phyloP scores from a whole-genome alignment of 2,329 filamentous ascomycete genomes.

The Diaporthe citriasiana region DNA sequence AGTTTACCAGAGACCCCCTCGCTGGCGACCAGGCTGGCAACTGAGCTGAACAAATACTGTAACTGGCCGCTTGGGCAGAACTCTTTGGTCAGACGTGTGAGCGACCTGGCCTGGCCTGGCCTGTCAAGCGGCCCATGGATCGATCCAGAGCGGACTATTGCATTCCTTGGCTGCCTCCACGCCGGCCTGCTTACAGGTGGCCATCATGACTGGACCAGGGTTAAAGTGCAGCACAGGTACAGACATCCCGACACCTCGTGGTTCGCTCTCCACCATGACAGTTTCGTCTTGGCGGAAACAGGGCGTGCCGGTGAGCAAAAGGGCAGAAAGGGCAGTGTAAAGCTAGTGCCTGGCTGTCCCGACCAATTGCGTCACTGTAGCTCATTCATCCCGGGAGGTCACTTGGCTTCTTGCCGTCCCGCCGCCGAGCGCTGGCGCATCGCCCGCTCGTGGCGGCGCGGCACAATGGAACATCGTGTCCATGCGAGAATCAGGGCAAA shows the following conservation, averaged over 20 bases:
- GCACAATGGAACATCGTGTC: neutral
- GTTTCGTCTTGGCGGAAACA: constrained; percentile 31
- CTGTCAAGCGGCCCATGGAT: constrained; percentile 26
- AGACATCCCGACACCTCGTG: constrained; percentile 20
- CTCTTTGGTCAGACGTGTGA: constrained; percentile 6
- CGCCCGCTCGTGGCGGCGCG: neutral
- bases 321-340: constrained; percentile 11
- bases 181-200: constrained; percentile 37
- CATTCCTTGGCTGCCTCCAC: constrained; percentile 30
- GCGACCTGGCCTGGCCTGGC: constrained; percentile 9
- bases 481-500: constrained; percentile 8
- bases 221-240: neutral
- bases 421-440: neutral
- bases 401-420: constrained; percentile 12
- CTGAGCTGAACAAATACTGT: neutral
- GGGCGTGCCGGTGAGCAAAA: constrained; percentile 27
- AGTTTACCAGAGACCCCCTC: neutral
- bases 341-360: neutral
- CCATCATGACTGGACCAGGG: constrained; percentile 2
- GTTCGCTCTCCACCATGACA: constrained; percentile 2
- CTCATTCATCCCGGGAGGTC: neutral
- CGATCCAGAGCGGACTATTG: constrained; percentile 15
- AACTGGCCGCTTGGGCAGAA: neutral
- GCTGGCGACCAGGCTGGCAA: neutral
- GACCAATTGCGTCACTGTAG: constrained; percentile 26